Conservation (phyloP, 2,329 filamentous ascomycete species). For the Beauveria rudraprayagi region DNA sequence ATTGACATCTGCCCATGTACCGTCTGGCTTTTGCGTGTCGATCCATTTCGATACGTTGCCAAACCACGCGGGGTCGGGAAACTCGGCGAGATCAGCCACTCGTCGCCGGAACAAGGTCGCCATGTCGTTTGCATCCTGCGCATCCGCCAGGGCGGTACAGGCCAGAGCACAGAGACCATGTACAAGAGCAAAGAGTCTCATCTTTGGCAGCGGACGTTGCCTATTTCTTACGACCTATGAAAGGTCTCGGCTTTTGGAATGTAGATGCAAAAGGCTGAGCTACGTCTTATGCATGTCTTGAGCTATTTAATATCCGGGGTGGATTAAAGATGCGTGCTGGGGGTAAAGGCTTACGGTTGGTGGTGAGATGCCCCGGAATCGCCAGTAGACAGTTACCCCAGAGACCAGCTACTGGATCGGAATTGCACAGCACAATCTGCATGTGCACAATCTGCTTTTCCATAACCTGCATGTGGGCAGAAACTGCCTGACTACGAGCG, state of each 20-base stretch:
- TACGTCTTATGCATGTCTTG: not conserved
- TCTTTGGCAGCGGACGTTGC: not conserved
- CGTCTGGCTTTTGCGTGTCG: conserved; percentile 15
- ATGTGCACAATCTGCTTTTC: too few species aligned
- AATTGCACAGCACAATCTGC: too few species aligned
- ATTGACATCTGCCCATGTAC: conserved; percentile 19
- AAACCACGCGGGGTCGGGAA: conserved; percentile 17
- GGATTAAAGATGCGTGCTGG: not conserved
- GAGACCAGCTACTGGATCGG: not conserved
- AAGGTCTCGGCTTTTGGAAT: too few species aligned
- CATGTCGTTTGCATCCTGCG: conserved; percentile 10
- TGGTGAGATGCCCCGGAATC: conserved; percentile 2
- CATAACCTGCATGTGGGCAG: too few species aligned
- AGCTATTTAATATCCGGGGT: not conserved
- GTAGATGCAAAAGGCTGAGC: not conserved
- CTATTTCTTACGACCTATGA: not conserved
- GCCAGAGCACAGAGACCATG: not conserved
- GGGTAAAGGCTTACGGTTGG: not conserved
- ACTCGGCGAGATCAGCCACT: conserved; percentile 16
- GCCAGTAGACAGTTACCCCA: not conserved
- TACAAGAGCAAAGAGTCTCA: not conserved
- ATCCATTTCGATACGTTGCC: conserved; percentile 14
- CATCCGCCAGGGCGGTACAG: not conserved
- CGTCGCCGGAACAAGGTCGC: conserved; percentile 14
- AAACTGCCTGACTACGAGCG: too few species aligned